phyloP scores from a whole-genome alignment of 2,329 filamentous ascomycete species.

The Domatiomyces catenatus region DNA sequence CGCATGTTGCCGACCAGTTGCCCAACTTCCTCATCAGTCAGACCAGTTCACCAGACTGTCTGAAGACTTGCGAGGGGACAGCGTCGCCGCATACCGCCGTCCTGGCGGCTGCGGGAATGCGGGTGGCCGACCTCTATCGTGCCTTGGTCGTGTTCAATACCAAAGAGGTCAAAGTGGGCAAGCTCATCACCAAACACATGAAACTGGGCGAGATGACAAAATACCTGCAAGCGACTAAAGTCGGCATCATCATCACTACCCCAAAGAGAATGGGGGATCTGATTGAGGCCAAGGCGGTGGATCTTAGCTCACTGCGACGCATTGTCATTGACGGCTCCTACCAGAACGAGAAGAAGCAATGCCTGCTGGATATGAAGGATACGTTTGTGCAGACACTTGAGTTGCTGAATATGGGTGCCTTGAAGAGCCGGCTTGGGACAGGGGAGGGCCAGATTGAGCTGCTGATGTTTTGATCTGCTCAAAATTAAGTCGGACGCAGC shows the following conservation, averaged over 20 bases:
- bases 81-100: constrained; percentile 75
- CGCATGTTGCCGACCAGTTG: constrained; percentile 55
- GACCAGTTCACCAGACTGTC: constrained; percentile 38
- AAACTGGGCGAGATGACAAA: constrained; percentile 76
- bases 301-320: constrained; percentile 54
- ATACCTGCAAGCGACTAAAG: constrained; percentile 52
- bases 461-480: constrained; percentile 10
- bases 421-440: constrained; percentile 25
- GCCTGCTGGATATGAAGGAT: constrained; percentile 90
- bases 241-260: constrained; percentile 81
- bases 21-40: constrained; percentile 59
- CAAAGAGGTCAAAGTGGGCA: constrained; percentile 60
- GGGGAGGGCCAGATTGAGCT: constrained; percentile 7
- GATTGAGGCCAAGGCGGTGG: constrained; percentile 67
- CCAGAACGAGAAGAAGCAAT: constrained; percentile 86
- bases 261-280: constrained; percentile 69
- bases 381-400: constrained; percentile 65
- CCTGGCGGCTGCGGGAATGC: constrained; percentile 66
- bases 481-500: too few relatives aligned
- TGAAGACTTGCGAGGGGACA: constrained; percentile 52
- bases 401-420: constrained; percentile 54
- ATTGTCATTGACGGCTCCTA: constrained; percentile 84
- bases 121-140: constrained; percentile 68
- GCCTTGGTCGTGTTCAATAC: constrained; percentile 17
- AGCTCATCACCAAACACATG: constrained; percentile 96